phyloP scores from a whole-genome alignment of 1,139 yeast species.

The Blastobotrys indianensis region DNA sequence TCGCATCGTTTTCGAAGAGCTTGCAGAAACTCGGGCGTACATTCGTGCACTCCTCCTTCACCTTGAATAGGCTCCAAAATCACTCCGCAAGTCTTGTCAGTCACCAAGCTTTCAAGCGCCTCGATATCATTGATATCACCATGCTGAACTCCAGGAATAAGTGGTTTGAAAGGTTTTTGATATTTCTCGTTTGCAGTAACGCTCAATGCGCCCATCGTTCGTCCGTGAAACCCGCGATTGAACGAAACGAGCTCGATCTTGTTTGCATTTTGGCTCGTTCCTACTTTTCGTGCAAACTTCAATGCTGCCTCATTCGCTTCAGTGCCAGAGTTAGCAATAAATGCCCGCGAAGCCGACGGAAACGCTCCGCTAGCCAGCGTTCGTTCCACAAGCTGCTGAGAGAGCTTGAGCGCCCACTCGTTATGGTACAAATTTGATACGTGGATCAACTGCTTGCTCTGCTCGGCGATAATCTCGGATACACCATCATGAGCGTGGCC shows the following conservation, averaged over 20 bases:
- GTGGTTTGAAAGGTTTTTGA: constrained; percentile 83
- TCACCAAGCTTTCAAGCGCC: constrained; percentile 53
- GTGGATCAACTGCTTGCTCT: constrained; percentile 69
- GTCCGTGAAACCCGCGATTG: constrained; percentile 86
- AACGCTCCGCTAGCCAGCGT: constrained; percentile 73
- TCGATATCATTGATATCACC: constrained; percentile 57
- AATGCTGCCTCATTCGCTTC: constrained; percentile 98
- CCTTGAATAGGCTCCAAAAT: constrained; percentile 97
- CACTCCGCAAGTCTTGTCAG: constrained; percentile 80
- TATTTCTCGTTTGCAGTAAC: constrained; percentile 91
- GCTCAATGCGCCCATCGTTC: constrained; percentile 87
- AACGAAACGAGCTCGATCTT: constrained; percentile 81
- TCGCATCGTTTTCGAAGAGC: constrained; percentile 64
- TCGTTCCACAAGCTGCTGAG: constrained; percentile 60
- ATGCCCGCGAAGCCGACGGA: constrained; percentile 75
- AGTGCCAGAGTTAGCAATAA: constrained; percentile 87
- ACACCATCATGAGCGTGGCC: constrained; percentile 81
- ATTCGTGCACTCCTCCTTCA: constrained; percentile 86
- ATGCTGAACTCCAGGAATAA: constrained; percentile 73
- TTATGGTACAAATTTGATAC: constrained; percentile 83
- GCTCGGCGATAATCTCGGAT: constrained; percentile 63
- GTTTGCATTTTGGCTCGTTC: constrained; percentile 39
- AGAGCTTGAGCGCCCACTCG: constrained; percentile 74
- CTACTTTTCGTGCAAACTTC: constrained; percentile 88
- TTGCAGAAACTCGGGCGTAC: constrained; percentile 56